A percentile compares a stretch with the other conserved stretches of the same genome.
Evolutionary conservation across 1,284 basidiomycete species (phyloP).

Genomic region (Kwoniella shivajii): DNA sequence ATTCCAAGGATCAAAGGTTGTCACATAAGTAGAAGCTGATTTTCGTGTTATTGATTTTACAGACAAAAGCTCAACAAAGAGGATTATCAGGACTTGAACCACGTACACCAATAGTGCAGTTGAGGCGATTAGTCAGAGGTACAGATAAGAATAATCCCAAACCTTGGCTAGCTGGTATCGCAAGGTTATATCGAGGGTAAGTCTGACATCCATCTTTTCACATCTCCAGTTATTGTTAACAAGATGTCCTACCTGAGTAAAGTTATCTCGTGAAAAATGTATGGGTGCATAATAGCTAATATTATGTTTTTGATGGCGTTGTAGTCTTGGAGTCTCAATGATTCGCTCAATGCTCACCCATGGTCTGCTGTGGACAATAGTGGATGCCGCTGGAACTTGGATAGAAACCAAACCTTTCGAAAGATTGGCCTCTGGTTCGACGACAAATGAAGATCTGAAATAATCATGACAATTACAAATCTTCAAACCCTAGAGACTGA

Average conservation of each 20-base stretch:
- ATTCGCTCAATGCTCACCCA: slow-evolving; percentile 53
- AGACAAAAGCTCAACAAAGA: slow-evolving; percentile 54
- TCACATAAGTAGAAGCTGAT: slow-evolving; percentile 1
- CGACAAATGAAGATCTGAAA: not conserved
- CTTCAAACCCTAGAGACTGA: no score
- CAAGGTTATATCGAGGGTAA: slow-evolving; percentile 50
- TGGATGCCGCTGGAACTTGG: slow-evolving; percentile 47
- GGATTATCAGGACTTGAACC: slow-evolving; percentile 45
- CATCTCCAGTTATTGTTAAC: no score
- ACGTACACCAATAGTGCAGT: slow-evolving; percentile 44
- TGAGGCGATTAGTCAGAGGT: slow-evolving; percentile 50
- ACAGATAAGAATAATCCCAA: slow-evolving; percentile 48
- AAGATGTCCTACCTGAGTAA: no score
- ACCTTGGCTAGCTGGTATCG: slow-evolving; percentile 46
- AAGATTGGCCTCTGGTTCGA: slow-evolving; percentile 16
- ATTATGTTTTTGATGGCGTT: not conserved
- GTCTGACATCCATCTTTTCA: slow-evolving; percentile 2
- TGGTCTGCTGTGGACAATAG: slow-evolving; percentile 53
- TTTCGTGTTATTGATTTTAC: not conserved
- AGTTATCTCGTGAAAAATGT: no score
- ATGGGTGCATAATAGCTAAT: no score
- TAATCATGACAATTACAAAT: no score
- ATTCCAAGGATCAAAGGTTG: not conserved
- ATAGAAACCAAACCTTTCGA: slow-evolving; percentile 50
- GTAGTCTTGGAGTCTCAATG: slow-evolving; percentile 53